phyloP scores from a whole-genome alignment of 75 land plant genomes.

The Pinus albicaulis region DNA sequence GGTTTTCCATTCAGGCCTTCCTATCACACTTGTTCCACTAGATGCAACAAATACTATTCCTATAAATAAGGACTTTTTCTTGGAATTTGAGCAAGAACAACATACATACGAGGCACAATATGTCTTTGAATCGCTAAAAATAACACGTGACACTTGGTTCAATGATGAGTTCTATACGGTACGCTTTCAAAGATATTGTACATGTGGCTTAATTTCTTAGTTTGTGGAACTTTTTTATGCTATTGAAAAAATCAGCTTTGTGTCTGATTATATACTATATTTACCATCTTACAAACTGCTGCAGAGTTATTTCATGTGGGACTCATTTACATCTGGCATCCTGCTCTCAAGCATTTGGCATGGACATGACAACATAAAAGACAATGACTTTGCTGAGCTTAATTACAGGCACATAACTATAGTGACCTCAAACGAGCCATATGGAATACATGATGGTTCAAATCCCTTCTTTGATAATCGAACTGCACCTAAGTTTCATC shows the following conservation, averaged over 20 bases:
- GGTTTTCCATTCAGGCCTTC: slow-evolving; percentile 86
- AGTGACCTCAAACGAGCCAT: slow-evolving; percentile 80
- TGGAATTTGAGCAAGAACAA: slow-evolving; percentile 43
- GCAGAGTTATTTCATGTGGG: slow-evolving; percentile 91
- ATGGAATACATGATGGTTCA: slow-evolving; percentile 73
- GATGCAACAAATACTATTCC: slow-evolving; percentile 91
- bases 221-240: background rate
- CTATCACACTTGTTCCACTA: slow-evolving; percentile 78
- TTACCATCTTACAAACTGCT: background rate
- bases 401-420: slow-evolving; percentile 63
- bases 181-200: background rate
- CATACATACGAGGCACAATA: slow-evolving; percentile 76
- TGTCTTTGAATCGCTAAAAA: slow-evolving; percentile 55
- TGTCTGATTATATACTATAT: too few species aligned
- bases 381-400: slow-evolving; percentile 77
- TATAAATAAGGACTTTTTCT: slow-evolving; percentile 43
- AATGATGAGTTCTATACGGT: slow-evolving; percentile 56
- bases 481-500: slow-evolving; percentile 43
- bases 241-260: too few species aligned
- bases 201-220: background rate
- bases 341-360: slow-evolving; percentile 66
- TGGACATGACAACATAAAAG: slow-evolving; percentile 24
- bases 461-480: slow-evolving; percentile 75
- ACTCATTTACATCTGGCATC: slow-evolving; percentile 71
- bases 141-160: slow-evolving; percentile 70